Percentiles rank a stretch among this genome's conserved stretches.
phyloP scores from a whole-genome alignment of 768 basidiomycete genomes.

The Boletus vinaceobasis region DNA sequence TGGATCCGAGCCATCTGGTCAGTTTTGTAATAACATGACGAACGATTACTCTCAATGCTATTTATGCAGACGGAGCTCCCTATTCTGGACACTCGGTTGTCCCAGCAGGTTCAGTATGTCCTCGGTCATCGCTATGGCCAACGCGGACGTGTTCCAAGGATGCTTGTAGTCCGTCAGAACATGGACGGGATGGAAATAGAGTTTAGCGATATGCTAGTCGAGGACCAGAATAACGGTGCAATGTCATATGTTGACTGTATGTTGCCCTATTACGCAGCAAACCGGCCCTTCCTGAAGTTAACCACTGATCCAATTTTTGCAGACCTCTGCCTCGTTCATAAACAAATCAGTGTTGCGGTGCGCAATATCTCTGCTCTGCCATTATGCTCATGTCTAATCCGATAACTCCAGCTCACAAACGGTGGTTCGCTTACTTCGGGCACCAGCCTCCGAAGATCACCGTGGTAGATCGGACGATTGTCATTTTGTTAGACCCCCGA shows the following conservation, averaged over 20 bases:
- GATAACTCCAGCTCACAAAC: conserved; percentile 25
- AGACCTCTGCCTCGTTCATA: conserved; percentile 35
- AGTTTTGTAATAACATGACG: conserved; percentile 17
- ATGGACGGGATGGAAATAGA: conserved; percentile 92
- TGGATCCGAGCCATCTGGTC: conserved; percentile 67
- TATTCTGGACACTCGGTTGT: conserved; percentile 66
- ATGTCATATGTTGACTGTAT: conserved; percentile 89
- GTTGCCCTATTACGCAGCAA: conserved; percentile 25
- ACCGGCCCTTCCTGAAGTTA: background rate
- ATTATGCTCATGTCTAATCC: background rate
- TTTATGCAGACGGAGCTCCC: conserved; percentile 64
- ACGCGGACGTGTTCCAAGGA: conserved; percentile 52
- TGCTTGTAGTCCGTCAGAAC: conserved; percentile 85
- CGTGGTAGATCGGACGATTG: conserved; percentile 25
- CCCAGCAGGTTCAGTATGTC: conserved; percentile 82
- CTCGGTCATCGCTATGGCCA: conserved; percentile 61
- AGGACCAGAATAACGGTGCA: conserved; percentile 95
- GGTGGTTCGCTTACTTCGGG: conserved; percentile 28
- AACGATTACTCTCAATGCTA: conserved; percentile 1
- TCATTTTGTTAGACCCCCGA: background rate
- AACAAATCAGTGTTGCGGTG: conserved; percentile 31
- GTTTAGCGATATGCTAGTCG: conserved; percentile 95
- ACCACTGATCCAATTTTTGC: background rate
- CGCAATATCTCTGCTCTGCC: background rate
- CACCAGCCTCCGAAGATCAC: conserved; percentile 30